Evolutionary conservation across 1,284 basidiomycete genomes (phyloP).

Genomic region (Prillingera fragicola): DNA sequence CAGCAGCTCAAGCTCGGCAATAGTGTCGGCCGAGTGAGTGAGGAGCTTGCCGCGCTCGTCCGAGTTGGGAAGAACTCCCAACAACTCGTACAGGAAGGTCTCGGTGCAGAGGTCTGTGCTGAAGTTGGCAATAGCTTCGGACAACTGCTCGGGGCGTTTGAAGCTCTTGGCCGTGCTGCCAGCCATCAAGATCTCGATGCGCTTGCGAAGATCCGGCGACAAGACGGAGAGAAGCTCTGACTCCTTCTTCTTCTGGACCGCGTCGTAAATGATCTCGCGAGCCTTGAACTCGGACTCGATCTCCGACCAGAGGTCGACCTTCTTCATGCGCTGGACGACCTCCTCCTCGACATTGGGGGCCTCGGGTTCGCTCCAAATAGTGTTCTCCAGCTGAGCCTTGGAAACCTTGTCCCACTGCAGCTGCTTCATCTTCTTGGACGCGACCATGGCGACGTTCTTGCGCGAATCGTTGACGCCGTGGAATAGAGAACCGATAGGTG

Average conservation of each 20-base stretch:
- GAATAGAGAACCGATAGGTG: constrained; percentile 34
- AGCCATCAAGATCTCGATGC: constrained; percentile 85
- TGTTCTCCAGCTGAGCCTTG: constrained; percentile 72
- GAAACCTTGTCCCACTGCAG: constrained; percentile 97
- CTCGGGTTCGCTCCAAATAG: constrained; percentile 73
- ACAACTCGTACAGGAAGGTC: constrained; percentile 77
- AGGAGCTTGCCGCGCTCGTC: constrained; percentile 92
- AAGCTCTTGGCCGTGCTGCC: constrained; percentile 60
- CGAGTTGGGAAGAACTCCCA: constrained; percentile 77
- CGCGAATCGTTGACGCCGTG: constrained; percentile 51
- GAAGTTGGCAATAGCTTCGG: constrained; percentile 74
- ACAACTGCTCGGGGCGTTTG: constrained; percentile 74
- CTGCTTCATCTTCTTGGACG: constrained; percentile 92
- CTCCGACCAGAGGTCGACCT: constrained; percentile 83
- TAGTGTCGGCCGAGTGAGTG: constrained; percentile 63
- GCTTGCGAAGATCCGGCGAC: constrained; percentile 81
- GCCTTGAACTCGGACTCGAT: constrained; percentile 99
- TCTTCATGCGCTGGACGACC: constrained; percentile 70
- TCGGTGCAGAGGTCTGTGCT: constrained; percentile 79
- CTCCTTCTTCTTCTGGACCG: constrained; percentile 60
- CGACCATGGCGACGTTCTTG: constrained; percentile 80
- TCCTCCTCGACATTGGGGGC: constrained; percentile 61
- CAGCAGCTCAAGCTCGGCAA: constrained; percentile 79
- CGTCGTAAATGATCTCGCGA: constrained; percentile 70
- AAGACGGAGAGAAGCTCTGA: constrained; percentile 87